Evolutionary conservation across 225 moss, liverwort and hornwort species (phyloP).

Genomic region (Takakia lepidozioides): DNA sequence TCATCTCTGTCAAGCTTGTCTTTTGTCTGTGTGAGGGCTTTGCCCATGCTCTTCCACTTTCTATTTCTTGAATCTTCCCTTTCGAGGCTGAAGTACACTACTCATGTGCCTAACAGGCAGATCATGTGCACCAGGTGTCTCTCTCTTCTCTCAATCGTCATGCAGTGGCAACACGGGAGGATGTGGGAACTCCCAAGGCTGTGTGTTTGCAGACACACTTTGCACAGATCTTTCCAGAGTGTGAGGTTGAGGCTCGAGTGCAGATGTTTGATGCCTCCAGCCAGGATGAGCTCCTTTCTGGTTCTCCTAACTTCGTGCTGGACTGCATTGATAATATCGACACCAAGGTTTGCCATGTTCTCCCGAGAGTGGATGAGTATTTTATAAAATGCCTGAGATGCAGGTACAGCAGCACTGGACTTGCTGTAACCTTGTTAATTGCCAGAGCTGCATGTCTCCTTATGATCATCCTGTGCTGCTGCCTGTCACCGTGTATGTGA

Average conservation of each 20-base stretch:
- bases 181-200: conserved; percentile 94
- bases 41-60: no score
- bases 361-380: no score
- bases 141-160: conserved; percentile 98
- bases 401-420: no score
- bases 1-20: neutral
- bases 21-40: no score
- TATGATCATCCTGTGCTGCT: no score
- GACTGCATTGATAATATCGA: conserved; percentile 99
- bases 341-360: conserved; percentile 56
- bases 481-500: no score
- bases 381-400: no score
- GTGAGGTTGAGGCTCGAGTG: conserved; percentile 77
- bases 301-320: conserved; percentile 85
- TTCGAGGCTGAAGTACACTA: no score
- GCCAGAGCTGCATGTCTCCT: no score
- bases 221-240: conserved; percentile 81
- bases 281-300: conserved; percentile 81
- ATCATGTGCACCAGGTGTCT: conserved; percentile 63
- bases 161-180: conserved; percentile 92
- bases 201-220: conserved; percentile 84
- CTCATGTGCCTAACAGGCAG: neutral
- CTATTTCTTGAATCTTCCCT: no score
- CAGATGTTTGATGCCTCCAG: conserved; percentile 79
- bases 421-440: no score